Evolutionary conservation across 768 basidiomycete genomes (phyloP).

Genomic region (Exidia glandulosa): DNA sequence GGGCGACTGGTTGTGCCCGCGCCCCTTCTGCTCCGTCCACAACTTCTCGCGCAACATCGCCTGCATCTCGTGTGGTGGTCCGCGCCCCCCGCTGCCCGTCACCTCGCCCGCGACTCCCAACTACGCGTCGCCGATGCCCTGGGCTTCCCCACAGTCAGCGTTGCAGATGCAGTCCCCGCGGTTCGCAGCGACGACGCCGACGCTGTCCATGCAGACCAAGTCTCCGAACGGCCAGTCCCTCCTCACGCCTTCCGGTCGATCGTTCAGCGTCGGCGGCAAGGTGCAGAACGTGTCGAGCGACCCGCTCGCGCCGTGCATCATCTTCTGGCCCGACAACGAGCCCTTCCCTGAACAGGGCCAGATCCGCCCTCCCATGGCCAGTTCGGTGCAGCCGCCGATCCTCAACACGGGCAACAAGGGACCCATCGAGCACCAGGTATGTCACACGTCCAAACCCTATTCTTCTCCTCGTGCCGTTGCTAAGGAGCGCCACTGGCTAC

Average conservation of each 20-base stretch:
- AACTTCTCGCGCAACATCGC: constrained; percentile 75
- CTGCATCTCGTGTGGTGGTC: constrained; percentile 69
- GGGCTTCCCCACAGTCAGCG: constrained; percentile 16
- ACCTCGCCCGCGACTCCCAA: neutral
- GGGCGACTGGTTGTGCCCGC: constrained; percentile 70
- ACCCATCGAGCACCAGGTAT: constrained; percentile 62
- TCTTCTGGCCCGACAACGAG: constrained; percentile 91
- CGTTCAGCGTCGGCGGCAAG: constrained; percentile 64
- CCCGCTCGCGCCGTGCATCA: constrained; percentile 61
- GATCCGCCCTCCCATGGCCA: constrained; percentile 26
- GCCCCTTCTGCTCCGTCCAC: constrained; percentile 63
- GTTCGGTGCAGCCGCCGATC: constrained; percentile 55
- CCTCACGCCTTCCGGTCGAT: constrained; percentile 73
- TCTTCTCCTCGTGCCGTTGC: neutral
- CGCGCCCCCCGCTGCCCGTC: constrained; percentile 14
- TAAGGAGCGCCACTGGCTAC: neutral
- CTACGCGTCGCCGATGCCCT: neutral
- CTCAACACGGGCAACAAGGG: constrained; percentile 83
- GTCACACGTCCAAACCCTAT: neutral
- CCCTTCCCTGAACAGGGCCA: constrained; percentile 71
- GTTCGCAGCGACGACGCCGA: constrained; percentile 3
- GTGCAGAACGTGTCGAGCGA: constrained; percentile 72
- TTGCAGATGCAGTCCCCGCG: constrained; percentile 16
- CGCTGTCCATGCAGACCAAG: constrained; percentile 12
- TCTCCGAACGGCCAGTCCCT: constrained; percentile 26